These are phyloP conservation scores for Irpex sp. DNA, from an alignment of 1,284 basidiomycete genomes.

Conservation along the genomic window DNA sequence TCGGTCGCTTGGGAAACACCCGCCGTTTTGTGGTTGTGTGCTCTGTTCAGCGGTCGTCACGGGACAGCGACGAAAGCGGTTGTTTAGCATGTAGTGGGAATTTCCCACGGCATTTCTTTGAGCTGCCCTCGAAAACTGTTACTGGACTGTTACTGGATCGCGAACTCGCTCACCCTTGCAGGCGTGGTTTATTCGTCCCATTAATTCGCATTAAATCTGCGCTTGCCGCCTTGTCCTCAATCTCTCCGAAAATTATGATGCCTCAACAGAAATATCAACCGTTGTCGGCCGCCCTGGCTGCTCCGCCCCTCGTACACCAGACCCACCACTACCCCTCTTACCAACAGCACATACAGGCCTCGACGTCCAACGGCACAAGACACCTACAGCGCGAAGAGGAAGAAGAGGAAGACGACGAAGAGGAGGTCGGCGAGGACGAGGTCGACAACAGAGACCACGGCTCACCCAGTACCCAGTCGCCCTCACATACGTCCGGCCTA, in stretches of 20 bases:
- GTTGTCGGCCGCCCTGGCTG: conserved; percentile 64
- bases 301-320: conserved; percentile 42
- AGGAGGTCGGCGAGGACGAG: conserved; percentile 66
- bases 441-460: conserved; percentile 40
- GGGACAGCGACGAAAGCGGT: conserved; percentile 2
- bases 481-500: conserved; percentile 25
- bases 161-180: conserved; percentile 9
- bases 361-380: conserved; percentile 23
- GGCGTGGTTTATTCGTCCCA: conserved; percentile 11
- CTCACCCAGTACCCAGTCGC: conserved; percentile 26
- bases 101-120: conserved; percentile 14
- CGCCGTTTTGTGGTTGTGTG: background rate
- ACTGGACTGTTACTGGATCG: conserved; percentile 5
- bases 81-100: background rate
- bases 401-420: conserved; percentile 64
- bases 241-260: conserved; percentile 39
- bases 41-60: background rate
- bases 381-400: conserved; percentile 39
- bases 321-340: conserved; percentile 25
- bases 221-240: conserved; percentile 18
- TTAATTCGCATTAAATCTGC: conserved; percentile 22
- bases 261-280: conserved; percentile 78
- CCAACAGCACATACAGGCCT: conserved; percentile 22
- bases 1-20: background rate
- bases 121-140: conserved; percentile 9